These are phyloP conservation scores for Candida pseudoviswanathii DNA, from an alignment of 1,139 yeast genomes.

Conservation along the genomic window DNA sequence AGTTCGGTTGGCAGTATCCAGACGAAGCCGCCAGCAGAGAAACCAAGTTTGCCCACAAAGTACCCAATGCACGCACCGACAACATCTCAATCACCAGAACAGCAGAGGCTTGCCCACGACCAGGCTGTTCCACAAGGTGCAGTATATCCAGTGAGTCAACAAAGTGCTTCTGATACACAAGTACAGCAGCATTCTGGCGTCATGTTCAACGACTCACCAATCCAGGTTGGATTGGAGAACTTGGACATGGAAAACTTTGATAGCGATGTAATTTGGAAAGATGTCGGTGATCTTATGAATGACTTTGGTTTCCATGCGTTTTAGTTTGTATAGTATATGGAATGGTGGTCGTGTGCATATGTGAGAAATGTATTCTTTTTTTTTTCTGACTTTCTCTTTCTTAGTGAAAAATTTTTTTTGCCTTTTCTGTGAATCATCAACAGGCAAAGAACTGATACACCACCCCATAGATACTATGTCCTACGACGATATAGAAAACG, in stretches of 20 bases:
- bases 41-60: constrained; percentile 12
- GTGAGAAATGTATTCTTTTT: constrained; percentile 1
- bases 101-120: not conserved
- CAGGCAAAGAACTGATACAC: not conserved
- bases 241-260: constrained; percentile 39
- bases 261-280: constrained; percentile 81
- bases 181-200: constrained; percentile 12
- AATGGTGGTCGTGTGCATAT: constrained; percentile 7
- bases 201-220: constrained; percentile 32
- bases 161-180: no score
- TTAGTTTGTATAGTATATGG: constrained; percentile 3
- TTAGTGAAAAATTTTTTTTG: constrained; percentile 9
- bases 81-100: constrained; percentile 9
- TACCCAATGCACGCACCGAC: not conserved
- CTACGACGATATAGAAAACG: constrained; percentile 77
- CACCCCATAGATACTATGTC: constrained; percentile 30
- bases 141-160: no score
- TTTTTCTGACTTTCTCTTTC: constrained; percentile 3
- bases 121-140: no score
- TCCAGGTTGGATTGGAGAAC: constrained; percentile 33
- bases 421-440: constrained; percentile 2
- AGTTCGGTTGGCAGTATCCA: not conserved
- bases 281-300: constrained; percentile 89
- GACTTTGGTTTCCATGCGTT: constrained; percentile 82
- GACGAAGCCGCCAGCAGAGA: not conserved